A percentile compares a stretch with the other conserved stretches of the same genome.
These are phyloP conservation scores for Crotalaria pallida DNA, from an alignment of 306 rosid species.

Conservation along the genomic window DNA sequence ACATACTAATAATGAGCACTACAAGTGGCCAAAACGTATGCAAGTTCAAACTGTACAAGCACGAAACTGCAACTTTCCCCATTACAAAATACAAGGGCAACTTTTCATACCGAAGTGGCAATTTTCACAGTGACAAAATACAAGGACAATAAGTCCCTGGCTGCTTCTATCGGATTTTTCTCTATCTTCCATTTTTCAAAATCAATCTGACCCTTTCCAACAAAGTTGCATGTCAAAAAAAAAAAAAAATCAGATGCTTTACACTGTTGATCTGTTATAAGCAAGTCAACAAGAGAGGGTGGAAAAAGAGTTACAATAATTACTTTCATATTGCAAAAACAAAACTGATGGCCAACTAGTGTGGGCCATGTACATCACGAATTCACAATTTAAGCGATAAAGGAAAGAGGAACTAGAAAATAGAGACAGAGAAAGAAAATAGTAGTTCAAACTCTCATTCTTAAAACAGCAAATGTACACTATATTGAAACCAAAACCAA, in stretches of 20 bases:
- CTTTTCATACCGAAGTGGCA: not conserved
- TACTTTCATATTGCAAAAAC: too few species aligned
- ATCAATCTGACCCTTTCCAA: not conserved
- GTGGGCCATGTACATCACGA: not conserved
- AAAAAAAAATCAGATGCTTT: not conserved
- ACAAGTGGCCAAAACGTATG: not conserved
- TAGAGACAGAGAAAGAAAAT: not conserved
- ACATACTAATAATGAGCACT: not conserved
- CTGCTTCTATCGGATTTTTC: not conserved
- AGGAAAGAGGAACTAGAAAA: not conserved
- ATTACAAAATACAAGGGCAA: not conserved
- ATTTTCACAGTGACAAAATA: too few species aligned
- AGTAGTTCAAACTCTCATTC: not conserved
- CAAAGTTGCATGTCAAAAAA: not conserved
- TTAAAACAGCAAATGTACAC: not conserved
- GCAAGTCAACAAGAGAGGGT: not conserved
- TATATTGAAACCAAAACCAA: not conserved
- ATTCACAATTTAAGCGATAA: not conserved
- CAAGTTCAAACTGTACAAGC: too few species aligned
- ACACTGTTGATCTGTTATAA: not conserved
- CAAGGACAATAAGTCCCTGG: not conserved
- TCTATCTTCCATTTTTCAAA: not conserved
- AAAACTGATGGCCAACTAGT: not conserved
- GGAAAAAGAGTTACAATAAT: not conserved
- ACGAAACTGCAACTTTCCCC: not conserved